phyloP scores from a whole-genome alignment of 345 rosid species.

The Euphorbia lathyris region DNA sequence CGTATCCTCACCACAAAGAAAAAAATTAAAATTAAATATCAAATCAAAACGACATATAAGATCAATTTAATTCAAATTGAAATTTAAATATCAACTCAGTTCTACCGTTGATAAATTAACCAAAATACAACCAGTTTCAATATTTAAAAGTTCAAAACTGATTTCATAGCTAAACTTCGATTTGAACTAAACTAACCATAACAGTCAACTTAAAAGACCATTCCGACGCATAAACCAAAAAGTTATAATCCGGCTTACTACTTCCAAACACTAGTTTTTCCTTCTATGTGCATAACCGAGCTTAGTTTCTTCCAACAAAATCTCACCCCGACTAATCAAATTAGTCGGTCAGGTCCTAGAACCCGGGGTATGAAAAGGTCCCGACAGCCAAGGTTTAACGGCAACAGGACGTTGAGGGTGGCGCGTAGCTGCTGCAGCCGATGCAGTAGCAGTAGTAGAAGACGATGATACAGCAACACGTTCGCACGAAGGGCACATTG shows the following conservation, averaged over 20 bases:
- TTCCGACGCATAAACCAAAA: too few species aligned
- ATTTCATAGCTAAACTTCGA: too few species aligned
- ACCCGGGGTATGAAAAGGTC: conserved; percentile 34
- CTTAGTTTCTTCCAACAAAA: not conserved
- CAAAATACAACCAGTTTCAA: too few species aligned
- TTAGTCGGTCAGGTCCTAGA: conserved; percentile 22
- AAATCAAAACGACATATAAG: too few species aligned
- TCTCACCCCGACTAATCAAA: conserved; percentile 9
- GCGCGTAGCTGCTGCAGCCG: conserved; percentile 24
- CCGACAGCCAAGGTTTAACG: conserved; percentile 49
- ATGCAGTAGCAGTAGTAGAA: conserved; percentile 16
- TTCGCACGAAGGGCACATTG: conserved; percentile 89
- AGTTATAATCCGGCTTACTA: not conserved
- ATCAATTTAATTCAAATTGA: too few species aligned
- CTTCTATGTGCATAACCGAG: not conserved
- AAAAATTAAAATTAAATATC: too few species aligned
- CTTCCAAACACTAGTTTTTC: not conserved
- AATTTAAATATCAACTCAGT: too few species aligned
- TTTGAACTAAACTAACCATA: too few species aligned
- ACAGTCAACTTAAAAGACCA: too few species aligned
- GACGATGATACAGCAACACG: conserved; percentile 55
- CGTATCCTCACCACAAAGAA: too few species aligned
- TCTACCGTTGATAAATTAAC: too few species aligned
- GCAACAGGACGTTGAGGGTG: conserved; percentile 29
- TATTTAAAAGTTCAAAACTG: too few species aligned